phyloP scores from a whole-genome alignment of 768 basidiomycete species.

The Gyrodon lividus region DNA sequence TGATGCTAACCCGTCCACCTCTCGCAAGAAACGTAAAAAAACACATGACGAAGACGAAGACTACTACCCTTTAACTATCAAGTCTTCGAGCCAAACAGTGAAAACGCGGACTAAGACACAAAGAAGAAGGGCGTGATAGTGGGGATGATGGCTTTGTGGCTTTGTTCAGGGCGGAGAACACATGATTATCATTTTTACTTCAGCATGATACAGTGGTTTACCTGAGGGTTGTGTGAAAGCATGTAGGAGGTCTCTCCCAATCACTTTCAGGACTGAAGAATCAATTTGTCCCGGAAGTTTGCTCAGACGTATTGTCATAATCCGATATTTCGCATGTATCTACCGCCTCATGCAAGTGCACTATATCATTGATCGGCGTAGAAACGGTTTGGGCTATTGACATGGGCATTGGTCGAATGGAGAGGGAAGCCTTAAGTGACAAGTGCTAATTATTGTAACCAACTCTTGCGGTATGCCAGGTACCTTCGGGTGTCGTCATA shows the following conservation, averaged over 20 bases:
- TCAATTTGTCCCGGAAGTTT: too few species aligned
- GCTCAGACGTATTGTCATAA: too few species aligned
- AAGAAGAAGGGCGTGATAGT: slow-evolving; percentile 15
- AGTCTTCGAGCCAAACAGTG: slow-evolving; percentile 34
- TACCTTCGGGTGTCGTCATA: slow-evolving; percentile 61
- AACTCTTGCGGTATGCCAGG: slow-evolving; percentile 73
- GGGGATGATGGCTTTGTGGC: not conserved
- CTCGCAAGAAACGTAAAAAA: slow-evolving; percentile 32
- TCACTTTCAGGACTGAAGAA: too few species aligned
- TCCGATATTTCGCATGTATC: too few species aligned
- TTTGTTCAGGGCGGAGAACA: not conserved
- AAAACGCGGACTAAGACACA: slow-evolving; percentile 43
- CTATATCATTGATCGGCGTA: too few species aligned
- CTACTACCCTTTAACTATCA: slow-evolving; percentile 47
- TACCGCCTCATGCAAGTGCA: too few species aligned
- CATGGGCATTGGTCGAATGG: not conserved
- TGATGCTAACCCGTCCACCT: slow-evolving; percentile 5
- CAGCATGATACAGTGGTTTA: too few species aligned
- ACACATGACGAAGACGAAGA: slow-evolving; percentile 39
- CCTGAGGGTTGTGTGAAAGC: too few species aligned
- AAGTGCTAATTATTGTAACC: slow-evolving; percentile 49
- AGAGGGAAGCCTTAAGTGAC: not conserved
- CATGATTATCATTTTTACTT: too few species aligned
- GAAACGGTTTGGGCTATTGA: too few species aligned
- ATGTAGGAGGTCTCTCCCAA: too few species aligned